phyloP scores from a whole-genome alignment of 805 yeast species.

The Pichia ethanolica region DNA sequence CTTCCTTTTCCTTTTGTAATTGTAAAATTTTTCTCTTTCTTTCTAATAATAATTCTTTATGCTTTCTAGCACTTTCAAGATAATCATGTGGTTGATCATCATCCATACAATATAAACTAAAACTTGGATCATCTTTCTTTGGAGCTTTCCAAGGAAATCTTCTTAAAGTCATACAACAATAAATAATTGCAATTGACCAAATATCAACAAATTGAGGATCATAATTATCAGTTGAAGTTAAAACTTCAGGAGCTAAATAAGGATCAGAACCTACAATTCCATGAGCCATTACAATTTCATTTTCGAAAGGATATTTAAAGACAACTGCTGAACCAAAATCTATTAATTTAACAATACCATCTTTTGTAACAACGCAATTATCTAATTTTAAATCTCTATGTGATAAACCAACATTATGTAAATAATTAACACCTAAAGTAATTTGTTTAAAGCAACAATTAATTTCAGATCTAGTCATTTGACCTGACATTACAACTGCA shows the following conservation, averaged over 20 bases:
- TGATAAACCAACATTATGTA: conserved; percentile 73
- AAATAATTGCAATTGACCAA: conserved; percentile 80
- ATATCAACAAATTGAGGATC: conserved; percentile 76
- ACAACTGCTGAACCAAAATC: conserved; percentile 85
- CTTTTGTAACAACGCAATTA: conserved; percentile 68
- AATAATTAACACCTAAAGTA: conserved; percentile 60
- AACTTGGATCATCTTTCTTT: conserved; percentile 59
- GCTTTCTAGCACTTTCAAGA: conserved; percentile 61
- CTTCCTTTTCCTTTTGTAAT: conserved; percentile 19
- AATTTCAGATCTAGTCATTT: conserved; percentile 73
- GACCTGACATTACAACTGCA: conserved; percentile 81
- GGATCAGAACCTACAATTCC: conserved; percentile 87
- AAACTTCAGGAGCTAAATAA: conserved; percentile 77
- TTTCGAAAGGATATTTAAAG: conserved; percentile 68
- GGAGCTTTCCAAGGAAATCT: conserved; percentile 89
- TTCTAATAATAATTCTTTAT: conserved; percentile 53
- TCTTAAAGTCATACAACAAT: conserved; percentile 80
- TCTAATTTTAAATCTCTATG: conserved; percentile 79
- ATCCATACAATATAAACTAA: conserved; percentile 51
- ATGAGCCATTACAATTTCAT: conserved; percentile 49
- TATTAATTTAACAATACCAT: conserved; percentile 69
- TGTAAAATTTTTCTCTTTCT: conserved; percentile 43
- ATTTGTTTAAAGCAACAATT: conserved; percentile 77
- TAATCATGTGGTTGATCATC: conserved; percentile 79
- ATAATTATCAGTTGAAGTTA: conserved; percentile 44